Base-by-base conservation (phyloP, 805 yeast genomes). In the Kodamaea sagamina region DNA sequence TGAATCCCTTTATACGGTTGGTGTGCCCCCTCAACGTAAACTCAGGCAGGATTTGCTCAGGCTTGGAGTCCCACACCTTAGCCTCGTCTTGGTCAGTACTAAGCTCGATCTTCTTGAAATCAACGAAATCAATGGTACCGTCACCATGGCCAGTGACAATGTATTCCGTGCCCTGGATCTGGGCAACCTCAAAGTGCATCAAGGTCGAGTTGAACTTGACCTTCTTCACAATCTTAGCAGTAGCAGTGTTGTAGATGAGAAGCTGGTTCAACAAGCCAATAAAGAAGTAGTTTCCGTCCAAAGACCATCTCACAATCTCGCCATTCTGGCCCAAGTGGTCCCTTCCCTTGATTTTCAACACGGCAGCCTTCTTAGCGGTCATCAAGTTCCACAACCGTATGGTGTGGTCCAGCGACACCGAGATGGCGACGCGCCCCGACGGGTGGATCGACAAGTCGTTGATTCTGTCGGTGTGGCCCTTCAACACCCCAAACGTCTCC, bases 291-390 rank as follows among this genome's bases (percentile, higher is more conserved):
- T 77, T 77, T n/a, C 96, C 96, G 32, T 66, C 67, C 1, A 68
- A 52, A 9, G 82, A 65, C 93, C 95, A 89, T 39, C 78, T 72
- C 7, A 83, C 86, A 56, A 68, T 71, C 47, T 81, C 82, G 35
- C 83, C 85, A 44, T 72, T 66, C 63, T 84, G 86, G 5, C 84
- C 84, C 46, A 75, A 64, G 50, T 84, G 81, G 57, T 83, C 86
- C 47, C 74, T 79, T 29, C 84, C 84, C 58, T 77, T 83, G 47
- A 86, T 67, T 57, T 86, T 89, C 63, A 90, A 68, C 8, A 78
- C 73, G 1, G 96, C 90, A 13, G 98, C 98, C 64, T 89, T 90
- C 61, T 87, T 86, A 10, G 89, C 93, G 1, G 97, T 92, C 98
- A 93, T 92, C 51, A 93, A 71, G 60, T 93, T 93, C 99, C 99